These are phyloP conservation scores for Alternaria longipes DNA, from an alignment of 2,329 filamentous ascomycete genomes.

Conservation along the genomic window DNA sequence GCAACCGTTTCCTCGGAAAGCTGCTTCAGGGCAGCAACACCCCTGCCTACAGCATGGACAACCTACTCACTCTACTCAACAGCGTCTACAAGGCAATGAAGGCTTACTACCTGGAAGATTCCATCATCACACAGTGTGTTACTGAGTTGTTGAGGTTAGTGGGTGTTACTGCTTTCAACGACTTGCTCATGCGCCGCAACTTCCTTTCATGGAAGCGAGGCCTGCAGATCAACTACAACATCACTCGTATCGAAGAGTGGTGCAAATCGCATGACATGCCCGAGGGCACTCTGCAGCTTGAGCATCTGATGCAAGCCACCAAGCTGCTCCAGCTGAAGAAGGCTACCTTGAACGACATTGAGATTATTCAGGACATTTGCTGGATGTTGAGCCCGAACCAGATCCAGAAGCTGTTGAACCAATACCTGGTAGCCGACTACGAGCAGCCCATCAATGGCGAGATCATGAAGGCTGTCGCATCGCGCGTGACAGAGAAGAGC, in stretches of 20 bases:
- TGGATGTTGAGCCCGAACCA: conserved; percentile 99
- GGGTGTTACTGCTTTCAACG: conserved; percentile 97
- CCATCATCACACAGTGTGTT: conserved; percentile 93
- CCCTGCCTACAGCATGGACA: conserved; percentile 99
- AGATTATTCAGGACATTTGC: conserved; percentile 99
- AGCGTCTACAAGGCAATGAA: conserved; percentile 99
- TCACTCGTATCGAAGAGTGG: conserved; percentile 99
- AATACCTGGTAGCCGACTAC: conserved; percentile 98
- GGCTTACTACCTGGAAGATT: conserved; percentile 95
- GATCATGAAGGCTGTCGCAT: conserved; percentile 99
- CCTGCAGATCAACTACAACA: conserved; percentile 99
- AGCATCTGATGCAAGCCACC: conserved; percentile 99
- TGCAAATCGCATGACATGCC: conserved; percentile 99
- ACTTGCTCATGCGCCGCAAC: conserved; percentile 95
- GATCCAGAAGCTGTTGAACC: conserved; percentile 98
- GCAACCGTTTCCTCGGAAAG: conserved; percentile 97
- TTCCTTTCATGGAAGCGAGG: conserved; percentile 99
- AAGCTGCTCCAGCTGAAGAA: conserved; percentile 99
- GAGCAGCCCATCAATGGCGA: conserved; percentile 99
- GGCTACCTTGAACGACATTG: conserved; percentile 97
- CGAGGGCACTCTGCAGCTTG: conserved; percentile 93
- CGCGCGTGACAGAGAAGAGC: conserved; percentile 96
- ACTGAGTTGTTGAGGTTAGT: conserved; percentile 93
- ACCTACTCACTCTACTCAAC: conserved; percentile 92
- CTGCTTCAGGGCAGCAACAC: conserved; percentile 87